Conservation (phyloP, 306 rosid species). For the Fragaria ananassa region DNA sequence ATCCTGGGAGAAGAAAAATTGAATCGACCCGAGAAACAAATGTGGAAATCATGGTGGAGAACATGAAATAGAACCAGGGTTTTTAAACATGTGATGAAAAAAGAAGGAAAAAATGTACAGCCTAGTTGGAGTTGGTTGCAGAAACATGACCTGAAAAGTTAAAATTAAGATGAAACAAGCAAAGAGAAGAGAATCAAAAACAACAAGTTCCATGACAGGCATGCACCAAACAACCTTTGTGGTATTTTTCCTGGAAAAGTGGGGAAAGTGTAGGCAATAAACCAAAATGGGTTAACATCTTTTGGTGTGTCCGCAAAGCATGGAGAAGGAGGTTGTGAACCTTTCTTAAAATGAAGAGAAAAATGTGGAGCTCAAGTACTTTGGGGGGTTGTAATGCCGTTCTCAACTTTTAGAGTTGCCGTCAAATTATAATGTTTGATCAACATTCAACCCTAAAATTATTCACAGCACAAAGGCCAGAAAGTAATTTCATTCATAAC, state of each 20-base stretch:
- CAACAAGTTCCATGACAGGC: not conserved
- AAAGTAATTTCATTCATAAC: no score
- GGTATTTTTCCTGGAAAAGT: not conserved
- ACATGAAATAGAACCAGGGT: not conserved
- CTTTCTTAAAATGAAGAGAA: slow-evolving; percentile 1
- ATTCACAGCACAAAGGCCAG: not conserved
- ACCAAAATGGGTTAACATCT: slow-evolving; percentile 25
- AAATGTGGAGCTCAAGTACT: not conserved
- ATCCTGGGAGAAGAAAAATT: not conserved
- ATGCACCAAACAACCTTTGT: not conserved
- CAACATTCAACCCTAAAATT: not conserved
- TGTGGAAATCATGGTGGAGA: not conserved
- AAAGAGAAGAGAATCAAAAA: not conserved
- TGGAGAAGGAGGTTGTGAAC: slow-evolving; percentile 29
- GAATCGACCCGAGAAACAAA: not conserved
- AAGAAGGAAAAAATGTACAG: not conserved
- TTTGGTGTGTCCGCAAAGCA: slow-evolving; percentile 38
- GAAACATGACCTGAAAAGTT: not conserved
- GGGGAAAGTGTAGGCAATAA: slow-evolving; percentile 21
- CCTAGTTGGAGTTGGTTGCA: not conserved
- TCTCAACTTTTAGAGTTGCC: not conserved
- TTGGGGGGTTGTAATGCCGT: not conserved
- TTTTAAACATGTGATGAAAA: not conserved
- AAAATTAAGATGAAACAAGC: not conserved
- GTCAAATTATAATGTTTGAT: not conserved